These are phyloP conservation scores for Calonectria naviculata DNA, from an alignment of 2,329 filamentous ascomycete species.

Conservation along the genomic window DNA sequence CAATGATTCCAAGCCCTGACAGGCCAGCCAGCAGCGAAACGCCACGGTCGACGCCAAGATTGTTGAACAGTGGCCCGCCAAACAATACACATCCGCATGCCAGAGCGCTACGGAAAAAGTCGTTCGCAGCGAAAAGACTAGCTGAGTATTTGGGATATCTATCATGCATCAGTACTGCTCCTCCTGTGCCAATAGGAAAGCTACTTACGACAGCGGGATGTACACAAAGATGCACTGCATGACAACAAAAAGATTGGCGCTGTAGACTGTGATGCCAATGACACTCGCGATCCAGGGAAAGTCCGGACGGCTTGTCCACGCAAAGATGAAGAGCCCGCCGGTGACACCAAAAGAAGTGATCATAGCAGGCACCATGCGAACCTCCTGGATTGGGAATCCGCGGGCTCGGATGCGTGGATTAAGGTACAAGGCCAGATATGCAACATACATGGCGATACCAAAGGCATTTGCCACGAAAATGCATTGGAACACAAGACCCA, in stretches of 20 bases:
- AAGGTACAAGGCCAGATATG: not conserved
- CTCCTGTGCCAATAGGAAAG: too few species aligned
- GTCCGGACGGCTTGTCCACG: slow-evolving; percentile 63
- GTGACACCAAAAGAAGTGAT: slow-evolving; percentile 63
- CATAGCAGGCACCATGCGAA: slow-evolving; percentile 65
- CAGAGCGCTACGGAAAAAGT: slow-evolving; percentile 49
- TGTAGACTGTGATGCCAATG: slow-evolving; percentile 66
- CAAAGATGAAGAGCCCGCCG: slow-evolving; percentile 69
- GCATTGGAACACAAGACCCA: slow-evolving; percentile 70
- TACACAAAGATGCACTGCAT: slow-evolving; percentile 72
- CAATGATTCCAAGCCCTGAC: not conserved
- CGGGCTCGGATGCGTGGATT: not conserved
- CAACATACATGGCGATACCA: not conserved
- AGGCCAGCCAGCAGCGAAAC: not conserved
- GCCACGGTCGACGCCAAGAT: not conserved
- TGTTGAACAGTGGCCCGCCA: not conserved
- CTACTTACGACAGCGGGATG: slow-evolving; percentile 55
- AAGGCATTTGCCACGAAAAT: slow-evolving; percentile 44
- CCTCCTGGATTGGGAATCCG: slow-evolving; percentile 57
- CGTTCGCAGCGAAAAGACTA: slow-evolving; percentile 63
- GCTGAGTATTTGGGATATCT: slow-evolving; percentile 62
- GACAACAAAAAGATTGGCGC: slow-evolving; percentile 61
- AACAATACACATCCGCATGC: slow-evolving; percentile 3
- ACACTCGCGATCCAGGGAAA: slow-evolving; percentile 67
- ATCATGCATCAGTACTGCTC: slow-evolving; percentile 48